Evolutionary conservation across 2,329 filamentous ascomycete genomes (phyloP), one percentile per base, ranked within the genome.

Genomic region (Canariomyces notabilis): DNA sequence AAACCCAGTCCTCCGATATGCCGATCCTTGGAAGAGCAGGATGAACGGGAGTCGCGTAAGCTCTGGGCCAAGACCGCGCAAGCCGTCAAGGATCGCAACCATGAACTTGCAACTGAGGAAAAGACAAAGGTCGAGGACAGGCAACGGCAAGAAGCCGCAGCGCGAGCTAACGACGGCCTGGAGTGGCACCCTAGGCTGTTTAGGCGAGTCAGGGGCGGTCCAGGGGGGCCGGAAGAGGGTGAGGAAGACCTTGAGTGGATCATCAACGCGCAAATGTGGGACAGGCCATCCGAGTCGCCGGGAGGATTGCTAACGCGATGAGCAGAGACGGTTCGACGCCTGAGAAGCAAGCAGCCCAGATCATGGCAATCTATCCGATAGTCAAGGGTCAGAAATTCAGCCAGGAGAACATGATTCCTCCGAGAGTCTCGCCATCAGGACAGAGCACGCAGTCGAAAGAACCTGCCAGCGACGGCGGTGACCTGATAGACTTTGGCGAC

Each of bases 111-210:
- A 4, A 98, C 93, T 1, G 87, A 93, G 53, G 91, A 96, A 62
- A 98, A 98, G 72, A 90, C 87, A n/a, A 87, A 85, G 64, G 88
- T 98, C 49, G 93, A 98, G 64, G 91, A 97, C 59, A 82, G 79
- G 61, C 93, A 98, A 67, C 79, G 93, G 60, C 84, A 90, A 53
- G 91, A 96, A 61, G 89, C 93, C 2, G 85, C 89, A 15, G 80
- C 80, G 60, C 78, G 93, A 58, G 79, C 79, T 23, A 84, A 89
- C 38, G 82, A 90, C 9, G 85, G 85, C 11, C 72, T 89, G 6
- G 88, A 95, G 53, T 98, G 93, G 93, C 80, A 82, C 26, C 91
- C 93, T 1, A 82, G 83, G 53, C 76, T 97, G 11, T 98, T 98
- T 74, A 79, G 89, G 50, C 70, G 71, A 38, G 85, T 94, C 9